Evolutionary conservation across 139 green algal genomes (phyloP).

Genomic region (Coelastrella sp.): DNA sequence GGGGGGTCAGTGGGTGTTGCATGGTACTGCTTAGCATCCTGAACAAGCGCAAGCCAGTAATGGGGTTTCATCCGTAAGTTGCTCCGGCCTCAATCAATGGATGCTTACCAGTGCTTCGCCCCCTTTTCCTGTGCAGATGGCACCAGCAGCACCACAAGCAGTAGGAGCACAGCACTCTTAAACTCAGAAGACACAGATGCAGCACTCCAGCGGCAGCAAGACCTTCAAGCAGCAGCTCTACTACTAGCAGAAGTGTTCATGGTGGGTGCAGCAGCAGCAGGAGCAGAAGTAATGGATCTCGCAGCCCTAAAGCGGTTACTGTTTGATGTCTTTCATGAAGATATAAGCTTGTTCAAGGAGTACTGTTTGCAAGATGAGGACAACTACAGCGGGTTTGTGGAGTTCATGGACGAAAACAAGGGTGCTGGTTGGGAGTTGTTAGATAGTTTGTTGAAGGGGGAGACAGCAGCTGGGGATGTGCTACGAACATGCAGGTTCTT

Average conservation of each 20-base stretch:
- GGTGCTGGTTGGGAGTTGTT: constrained; percentile 43
- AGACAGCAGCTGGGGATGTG: constrained; percentile 44
- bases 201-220: background rate
- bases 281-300: constrained; percentile 17
- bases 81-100: no score
- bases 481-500: constrained; percentile 18
- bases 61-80: no score
- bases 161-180: background rate
- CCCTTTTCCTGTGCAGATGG: background rate
- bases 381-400: constrained; percentile 41
- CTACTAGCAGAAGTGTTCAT: constrained; percentile 46
- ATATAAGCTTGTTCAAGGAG: constrained; percentile 39
- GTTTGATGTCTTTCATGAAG: constrained; percentile 53
- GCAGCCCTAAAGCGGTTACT: constrained; percentile 32
- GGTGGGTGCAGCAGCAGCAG: constrained; percentile 38
- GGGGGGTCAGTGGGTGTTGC: no score
- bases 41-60: no score
- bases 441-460: constrained; percentile 16
- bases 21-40: no score
- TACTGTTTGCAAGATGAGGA: constrained; percentile 49
- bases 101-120: background rate
- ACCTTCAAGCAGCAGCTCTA: constrained; percentile 13
- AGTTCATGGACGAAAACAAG: constrained; percentile 24
- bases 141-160: background rate
- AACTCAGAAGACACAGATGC: constrained; percentile 24